phyloP scores from a whole-genome alignment of 2,329 filamentous ascomycete species.

The Fusarium annulatum region DNA sequence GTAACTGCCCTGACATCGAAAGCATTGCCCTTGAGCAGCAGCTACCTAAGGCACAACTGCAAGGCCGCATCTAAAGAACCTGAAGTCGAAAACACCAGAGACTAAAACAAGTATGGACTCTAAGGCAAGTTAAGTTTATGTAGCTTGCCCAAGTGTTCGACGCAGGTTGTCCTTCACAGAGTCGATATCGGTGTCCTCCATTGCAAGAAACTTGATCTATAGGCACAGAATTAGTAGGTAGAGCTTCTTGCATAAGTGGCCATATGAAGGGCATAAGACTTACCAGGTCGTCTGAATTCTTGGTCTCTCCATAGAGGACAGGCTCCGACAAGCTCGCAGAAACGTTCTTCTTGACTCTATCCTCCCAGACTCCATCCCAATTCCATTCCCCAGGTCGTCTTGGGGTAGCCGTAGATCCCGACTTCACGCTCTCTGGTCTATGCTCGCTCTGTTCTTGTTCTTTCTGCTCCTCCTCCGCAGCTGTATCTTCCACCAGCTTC shows the following conservation, averaged over 20 bases:
- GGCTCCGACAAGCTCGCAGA: slow-evolving; percentile 81
- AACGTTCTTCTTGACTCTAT: slow-evolving; percentile 83
- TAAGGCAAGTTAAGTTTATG: slow-evolving; percentile 24
- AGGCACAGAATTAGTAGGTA: slow-evolving; percentile 27
- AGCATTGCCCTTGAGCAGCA: background rate
- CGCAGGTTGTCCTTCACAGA: slow-evolving; percentile 68
- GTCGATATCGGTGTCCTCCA: slow-evolving; percentile 70
- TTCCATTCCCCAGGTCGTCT: slow-evolving; percentile 84
- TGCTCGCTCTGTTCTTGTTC: background rate
- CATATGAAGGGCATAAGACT: slow-evolving; percentile 45
- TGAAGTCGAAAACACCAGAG: background rate
- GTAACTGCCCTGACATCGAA: background rate
- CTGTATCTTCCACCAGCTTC: slow-evolving; percentile 38
- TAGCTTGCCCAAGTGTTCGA: slow-evolving; percentile 57
- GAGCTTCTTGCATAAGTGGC: background rate
- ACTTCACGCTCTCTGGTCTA: slow-evolving; percentile 20
- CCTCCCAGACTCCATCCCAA: slow-evolving; percentile 97
- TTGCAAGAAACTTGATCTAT: slow-evolving; percentile 73
- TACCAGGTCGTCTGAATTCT: slow-evolving; percentile 77
- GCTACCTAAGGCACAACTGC: background rate
- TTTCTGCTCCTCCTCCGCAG: background rate
- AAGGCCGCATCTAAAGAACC: no score
- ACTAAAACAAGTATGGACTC: background rate
- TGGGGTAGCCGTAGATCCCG: slow-evolving; percentile 1
- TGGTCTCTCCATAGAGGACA: slow-evolving; percentile 77